These are phyloP conservation scores for Metschnikowia orientalis DNA, from an alignment of 805 yeast species.

Conservation along the genomic window DNA sequence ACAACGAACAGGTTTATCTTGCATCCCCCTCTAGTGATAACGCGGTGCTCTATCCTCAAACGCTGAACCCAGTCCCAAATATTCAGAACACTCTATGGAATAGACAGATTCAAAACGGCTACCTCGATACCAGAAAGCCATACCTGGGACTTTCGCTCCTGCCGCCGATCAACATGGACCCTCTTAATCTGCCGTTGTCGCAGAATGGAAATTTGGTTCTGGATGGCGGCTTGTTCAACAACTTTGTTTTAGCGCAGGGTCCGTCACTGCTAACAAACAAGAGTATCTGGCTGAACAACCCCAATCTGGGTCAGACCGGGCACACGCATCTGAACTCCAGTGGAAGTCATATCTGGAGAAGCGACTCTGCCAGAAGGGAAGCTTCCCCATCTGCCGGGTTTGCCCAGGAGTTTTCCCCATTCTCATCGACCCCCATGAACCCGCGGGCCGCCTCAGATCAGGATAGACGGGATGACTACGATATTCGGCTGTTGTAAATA, in stretches of 20 bases:
- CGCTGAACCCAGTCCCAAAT: too few species aligned
- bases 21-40: too few species aligned
- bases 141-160: conserved; percentile 11
- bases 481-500: conserved; percentile 7
- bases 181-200: conserved; percentile 11
- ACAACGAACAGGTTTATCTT: too few species aligned
- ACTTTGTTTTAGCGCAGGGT: conserved; percentile 10
- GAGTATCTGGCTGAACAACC: conserved; percentile 19
- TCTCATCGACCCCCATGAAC: conserved; percentile 11
- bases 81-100: conserved; percentile 10
- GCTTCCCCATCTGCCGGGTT: conserved; percentile 8
- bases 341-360: conserved; percentile 14
- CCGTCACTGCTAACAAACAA: too few species aligned
- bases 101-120: conserved; percentile 12
- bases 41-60: too few species aligned
- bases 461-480: conserved; percentile 5
- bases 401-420: conserved; percentile 15
- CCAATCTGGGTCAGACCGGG: conserved; percentile 6
- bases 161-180: conserved; percentile 7
- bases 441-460: conserved; percentile 2
- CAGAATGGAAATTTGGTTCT: conserved; percentile 8
- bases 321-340: conserved; percentile 14
- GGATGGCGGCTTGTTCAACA: conserved; percentile 11
- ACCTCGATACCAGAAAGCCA: conserved; percentile 9
- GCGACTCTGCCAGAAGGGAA: conserved; percentile 12